Base-by-base conservation (phyloP, 139 green algal species). In the Diplosphaera chodatii region DNA sequence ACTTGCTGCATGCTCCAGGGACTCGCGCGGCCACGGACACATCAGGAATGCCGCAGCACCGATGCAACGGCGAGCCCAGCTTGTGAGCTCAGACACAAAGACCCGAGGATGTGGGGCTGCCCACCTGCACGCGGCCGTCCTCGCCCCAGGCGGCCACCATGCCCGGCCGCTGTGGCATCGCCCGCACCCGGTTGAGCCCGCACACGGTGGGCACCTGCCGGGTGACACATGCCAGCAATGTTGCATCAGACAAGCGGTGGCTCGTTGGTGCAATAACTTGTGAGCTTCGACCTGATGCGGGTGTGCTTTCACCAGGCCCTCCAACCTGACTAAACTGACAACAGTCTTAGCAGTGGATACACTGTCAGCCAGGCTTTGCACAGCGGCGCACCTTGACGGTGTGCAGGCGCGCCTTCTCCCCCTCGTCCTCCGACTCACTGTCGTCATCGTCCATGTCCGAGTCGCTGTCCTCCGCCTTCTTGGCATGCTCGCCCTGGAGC, bases 81-180 rank as follows among this genome's bases (percentile, higher is more conserved):
- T n/a, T n/a, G n/a, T n/a, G n/a, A n/a, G n/a, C n/a, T n/a, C n/a
- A n/a, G n/a, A n/a, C n/a, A n/a, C n/a, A n/a, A n/a, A n/a, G n/a
- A n/a, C n/a, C n/a, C n/a, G n/a, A n/a, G n/a, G n/a, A n/a, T n/a
- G n/a, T n/a, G n/a, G n/a, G 0, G 27, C 32, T 0, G 20, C 75
- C 28, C 29, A 86, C 66, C 75, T 90, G 64, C 68, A 98, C 94
- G 55, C 85, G 75, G 32, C 87, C 92, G n/a, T 76, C 91, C 63
- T 98, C 94, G 0, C 75, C 81, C 92, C 92, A 99, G 3, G 93
- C 84, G 18, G 95, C 95, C n/a, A 94, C 77, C 4, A 99, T 41
- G 32, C 80, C 81, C 13, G 90, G 85, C 75, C 89, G 79, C 84
- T 98, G 95, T 28, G 87, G 91, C 83, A 94, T 94, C 55, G 70